These are phyloP conservation scores for Penicillium griseofulvum DNA, from an alignment of 2,329 filamentous ascomycete genomes.

Conservation along the genomic window DNA sequence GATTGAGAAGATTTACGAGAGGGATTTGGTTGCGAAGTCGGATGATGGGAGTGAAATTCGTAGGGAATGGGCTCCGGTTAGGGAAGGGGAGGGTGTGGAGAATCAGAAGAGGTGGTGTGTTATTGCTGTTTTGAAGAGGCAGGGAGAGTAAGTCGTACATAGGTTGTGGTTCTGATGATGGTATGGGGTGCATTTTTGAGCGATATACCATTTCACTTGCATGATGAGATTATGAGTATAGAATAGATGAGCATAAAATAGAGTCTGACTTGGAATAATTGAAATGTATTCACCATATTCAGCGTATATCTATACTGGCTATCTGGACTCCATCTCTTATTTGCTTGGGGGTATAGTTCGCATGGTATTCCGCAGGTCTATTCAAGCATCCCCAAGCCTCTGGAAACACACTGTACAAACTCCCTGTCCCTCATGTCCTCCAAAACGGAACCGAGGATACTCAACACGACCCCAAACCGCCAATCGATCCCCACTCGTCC, in stretches of 20 bases:
- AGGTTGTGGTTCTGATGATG: not conserved
- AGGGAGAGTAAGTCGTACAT: constrained; percentile 2
- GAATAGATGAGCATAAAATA: not conserved
- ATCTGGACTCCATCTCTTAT: not conserved
- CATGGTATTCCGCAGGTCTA: not conserved
- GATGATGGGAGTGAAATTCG: constrained; percentile 45
- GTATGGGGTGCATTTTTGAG: not conserved
- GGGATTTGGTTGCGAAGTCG: constrained; percentile 47
- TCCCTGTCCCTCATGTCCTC: constrained; percentile 81
- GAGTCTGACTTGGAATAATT: not conserved
- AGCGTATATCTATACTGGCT: not conserved
- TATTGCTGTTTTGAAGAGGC: constrained; percentile 45
- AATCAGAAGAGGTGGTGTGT: constrained; percentile 59
- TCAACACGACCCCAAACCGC: constrained; percentile 66
- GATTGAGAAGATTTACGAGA: constrained; percentile 55
- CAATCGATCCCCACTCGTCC: constrained; percentile 46
- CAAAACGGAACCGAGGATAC: constrained; percentile 87
- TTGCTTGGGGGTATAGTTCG: not conserved
- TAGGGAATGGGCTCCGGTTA: constrained; percentile 43
- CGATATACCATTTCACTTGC: not conserved
- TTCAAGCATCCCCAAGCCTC: constrained; percentile 37
- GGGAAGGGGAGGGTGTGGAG: constrained; percentile 48
- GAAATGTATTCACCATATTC: not conserved
- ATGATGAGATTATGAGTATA: not conserved
- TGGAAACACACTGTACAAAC: constrained; percentile 84